Evolutionary conservation across 805 yeast genomes (phyloP), one percentile per base, ranked within the genome.

Genomic region (Kurtzmaniella cleridarum): DNA sequence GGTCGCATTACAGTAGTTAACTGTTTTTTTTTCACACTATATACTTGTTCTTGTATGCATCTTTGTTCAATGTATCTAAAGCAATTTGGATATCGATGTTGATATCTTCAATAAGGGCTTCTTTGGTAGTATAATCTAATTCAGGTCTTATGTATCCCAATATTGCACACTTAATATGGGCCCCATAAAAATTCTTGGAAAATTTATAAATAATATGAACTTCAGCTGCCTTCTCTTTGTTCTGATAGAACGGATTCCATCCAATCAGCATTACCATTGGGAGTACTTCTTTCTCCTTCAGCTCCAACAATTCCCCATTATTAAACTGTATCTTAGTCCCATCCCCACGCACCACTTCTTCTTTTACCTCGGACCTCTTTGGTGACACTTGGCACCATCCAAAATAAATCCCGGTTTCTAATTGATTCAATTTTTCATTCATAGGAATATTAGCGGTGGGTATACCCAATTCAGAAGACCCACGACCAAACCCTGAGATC

Each of bases 251-350:
- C 29, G 98, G 98, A 55, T 93, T 93, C 85, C 89, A 87, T 1
- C 99, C 99, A 14, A 93, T 73, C 7, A 96, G 86, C 86, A 91
- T 83, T 7, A 93, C 98, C 81, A 89, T 88, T 0, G 97, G 97
- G 18, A 79, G 65, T 1, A 71, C 71, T 14, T 63, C 61, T 36
- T 70, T 69, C 2, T 72, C 62, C 30, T 71, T 75, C 1, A 38
- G 40, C n/a, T 41, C 24, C 34, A 89, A 61, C 8, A 59, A 50
- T 5, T 57, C 46, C 1, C 96, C 96, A 51, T 75, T 78, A 41
- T 78, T 83, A 55, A 82, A 77, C 28, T 64, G 71, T 12, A 64
- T 45, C 23, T 48, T 46, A 15, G 50, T 48, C 1, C 62, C 68
- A 35, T 57, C 61, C 15, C 50, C 50, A 30, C 54, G 36, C 2